phyloP scores from a whole-genome alignment of 1,284 basidiomycete species.

The Psilocybe mexicana region DNA sequence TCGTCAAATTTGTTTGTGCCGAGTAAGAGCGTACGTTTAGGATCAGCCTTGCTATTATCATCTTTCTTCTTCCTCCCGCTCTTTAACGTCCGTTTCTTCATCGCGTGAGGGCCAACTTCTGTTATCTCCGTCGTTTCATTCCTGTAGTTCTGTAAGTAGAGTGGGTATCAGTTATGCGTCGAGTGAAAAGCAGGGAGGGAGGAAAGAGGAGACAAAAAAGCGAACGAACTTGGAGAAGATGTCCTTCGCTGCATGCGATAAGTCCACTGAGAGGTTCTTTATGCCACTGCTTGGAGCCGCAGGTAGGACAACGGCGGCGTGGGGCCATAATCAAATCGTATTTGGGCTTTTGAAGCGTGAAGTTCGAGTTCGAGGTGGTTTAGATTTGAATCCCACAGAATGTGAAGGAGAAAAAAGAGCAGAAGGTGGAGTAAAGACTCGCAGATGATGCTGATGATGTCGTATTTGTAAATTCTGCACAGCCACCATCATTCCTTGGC shows the following conservation, averaged over 20 bases:
- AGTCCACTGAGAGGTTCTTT: constrained; percentile 73
- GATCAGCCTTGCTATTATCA: constrained; percentile 50
- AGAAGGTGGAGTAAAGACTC: not conserved
- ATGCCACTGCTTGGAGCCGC: constrained; percentile 78
- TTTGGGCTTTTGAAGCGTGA: not conserved
- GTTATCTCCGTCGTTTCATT: constrained; percentile 67
- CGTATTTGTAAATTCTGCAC: constrained; percentile 17
- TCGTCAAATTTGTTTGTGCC: not conserved
- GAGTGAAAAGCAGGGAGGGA: not conserved
- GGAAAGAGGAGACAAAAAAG: not conserved
- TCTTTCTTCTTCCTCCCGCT: constrained; percentile 51
- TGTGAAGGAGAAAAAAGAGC: not conserved
- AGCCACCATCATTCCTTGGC: constrained; percentile 18
- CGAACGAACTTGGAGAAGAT: constrained; percentile 68
- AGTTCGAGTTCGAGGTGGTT: not conserved
- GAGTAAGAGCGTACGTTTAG: constrained; percentile 45
- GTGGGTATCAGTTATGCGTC: not conserved
- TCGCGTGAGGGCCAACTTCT: constrained; percentile 55
- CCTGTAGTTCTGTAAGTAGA: constrained; percentile 61
- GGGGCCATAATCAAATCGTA: constrained; percentile 45
- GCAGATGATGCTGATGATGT: not conserved
- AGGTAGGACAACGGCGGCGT: constrained; percentile 61
- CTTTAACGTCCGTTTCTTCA: constrained; percentile 65
- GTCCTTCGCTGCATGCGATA: constrained; percentile 76
- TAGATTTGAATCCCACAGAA: too few species aligned